Conservation (phyloP, 257 asterid species). For the Capsicum pubescens region DNA sequence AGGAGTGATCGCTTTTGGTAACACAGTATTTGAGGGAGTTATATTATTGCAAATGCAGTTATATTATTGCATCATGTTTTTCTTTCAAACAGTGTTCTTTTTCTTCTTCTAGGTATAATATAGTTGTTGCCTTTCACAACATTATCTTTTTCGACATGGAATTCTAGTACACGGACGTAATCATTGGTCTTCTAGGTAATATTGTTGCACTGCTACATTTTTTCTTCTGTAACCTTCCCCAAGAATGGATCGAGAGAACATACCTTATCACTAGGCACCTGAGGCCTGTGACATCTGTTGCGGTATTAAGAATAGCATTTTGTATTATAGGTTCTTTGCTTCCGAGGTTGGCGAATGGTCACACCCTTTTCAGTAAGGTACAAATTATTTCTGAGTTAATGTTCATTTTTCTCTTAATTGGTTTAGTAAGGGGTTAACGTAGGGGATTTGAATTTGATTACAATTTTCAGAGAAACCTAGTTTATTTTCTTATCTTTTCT, state of each 20-base stretch:
- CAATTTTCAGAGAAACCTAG: not conserved
- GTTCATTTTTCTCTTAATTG: not conserved
- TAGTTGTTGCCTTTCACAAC: not conserved
- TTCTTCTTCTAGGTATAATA: not conserved
- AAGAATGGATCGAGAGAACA: slow-evolving; percentile 96
- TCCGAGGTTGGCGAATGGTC: slow-evolving; percentile 90
- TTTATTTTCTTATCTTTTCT: slow-evolving; percentile 14
- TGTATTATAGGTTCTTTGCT: slow-evolving; percentile 97
- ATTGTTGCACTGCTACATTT: slow-evolving; percentile 89
- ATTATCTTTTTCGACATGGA: not conserved
- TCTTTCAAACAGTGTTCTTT: slow-evolving; percentile 12
- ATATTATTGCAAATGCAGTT: not conserved
- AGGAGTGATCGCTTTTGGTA: not conserved
- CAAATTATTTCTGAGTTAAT: not conserved
- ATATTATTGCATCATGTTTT: not conserved
- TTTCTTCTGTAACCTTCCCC: slow-evolving; percentile 91
- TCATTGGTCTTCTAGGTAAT: slow-evolving; percentile 60
- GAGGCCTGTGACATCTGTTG: slow-evolving; percentile 90
- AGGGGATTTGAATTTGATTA: slow-evolving; percentile 16
- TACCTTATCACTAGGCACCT: slow-evolving; percentile 83
- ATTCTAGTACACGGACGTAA: not conserved
- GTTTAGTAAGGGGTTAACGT: not conserved
- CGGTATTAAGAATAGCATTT: slow-evolving; percentile 88
- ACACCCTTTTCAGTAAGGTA: slow-evolving; percentile 87
- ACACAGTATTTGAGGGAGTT: not conserved